Base-by-base conservation (phyloP, 306 rosid species). In the Mimosa pudica region DNA sequence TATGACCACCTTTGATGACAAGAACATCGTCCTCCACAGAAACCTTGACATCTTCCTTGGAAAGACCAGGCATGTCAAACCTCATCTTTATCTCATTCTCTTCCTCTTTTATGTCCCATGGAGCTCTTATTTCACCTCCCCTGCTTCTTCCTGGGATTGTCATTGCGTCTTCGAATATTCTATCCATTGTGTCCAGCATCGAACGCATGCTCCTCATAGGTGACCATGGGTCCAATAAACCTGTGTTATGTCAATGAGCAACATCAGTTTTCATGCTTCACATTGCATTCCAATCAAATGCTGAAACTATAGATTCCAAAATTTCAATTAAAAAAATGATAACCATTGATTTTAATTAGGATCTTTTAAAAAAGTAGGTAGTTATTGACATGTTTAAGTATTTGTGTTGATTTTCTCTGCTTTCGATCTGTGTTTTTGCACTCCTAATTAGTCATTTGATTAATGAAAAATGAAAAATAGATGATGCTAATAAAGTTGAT, bases 21-120 rank as follows among this genome's bases (percentile, higher is more conserved):
- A 94, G 92, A 16, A 90, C 80, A 51, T 89, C 83, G 36, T 89
- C 92, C 64, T 90, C 97, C 5, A 94, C 79, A 2, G 87, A 85
- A 4, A 94, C 92, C 73, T 89, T 92, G 32, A 92, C 94, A 68
- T 92, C 89, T 35, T 90, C 93, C 75, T 90, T 94, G 10, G 91
- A 85, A 1, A 94, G 88, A 30, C 98, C 98, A 0, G 97, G 98
- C 96, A 94, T 90, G 91, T 94, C 97, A 32, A 92, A 88, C 70
- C 97, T 76, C 91, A 92, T 80, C 74, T 57, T 89, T 75, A 94
- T 86, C 76, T 90, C 91, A 2, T 90, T 47, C 44, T 94, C 96
- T 4, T 87, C 88, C 1, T 94, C 96, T 81, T 86, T 82, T 65
- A 92, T 86, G 70, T 94, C 94, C 97, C 96, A 90, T 0, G 96